Conservation (phyloP, 306 rosid genomes). For the Vigna trinervia region DNA sequence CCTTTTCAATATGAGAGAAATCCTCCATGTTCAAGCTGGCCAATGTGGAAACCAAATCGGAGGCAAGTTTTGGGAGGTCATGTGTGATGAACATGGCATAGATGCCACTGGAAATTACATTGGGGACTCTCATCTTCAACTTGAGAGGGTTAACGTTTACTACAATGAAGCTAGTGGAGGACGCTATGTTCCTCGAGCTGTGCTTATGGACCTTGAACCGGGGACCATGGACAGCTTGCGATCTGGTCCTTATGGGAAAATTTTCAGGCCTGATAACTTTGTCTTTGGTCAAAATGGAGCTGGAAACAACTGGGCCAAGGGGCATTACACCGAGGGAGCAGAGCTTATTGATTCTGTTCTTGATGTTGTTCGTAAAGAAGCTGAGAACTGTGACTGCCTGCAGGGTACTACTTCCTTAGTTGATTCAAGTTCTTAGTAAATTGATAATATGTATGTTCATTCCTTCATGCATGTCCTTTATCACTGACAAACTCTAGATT, state of each 20-base stretch:
- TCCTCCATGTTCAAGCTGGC: conserved; percentile 88
- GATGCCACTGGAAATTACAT: conserved; percentile 71
- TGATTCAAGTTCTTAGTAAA: background rate
- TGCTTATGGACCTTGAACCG: conserved; percentile 88
- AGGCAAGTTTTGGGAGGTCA: conserved; percentile 90
- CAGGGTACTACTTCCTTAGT: conserved; percentile 63
- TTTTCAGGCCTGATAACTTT: conserved; percentile 87
- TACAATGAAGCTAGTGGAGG: conserved; percentile 91
- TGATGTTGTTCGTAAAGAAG: conserved; percentile 92
- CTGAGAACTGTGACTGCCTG: conserved; percentile 90
- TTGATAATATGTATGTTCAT: background rate
- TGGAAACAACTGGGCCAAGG: conserved; percentile 95
- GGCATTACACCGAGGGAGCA: conserved; percentile 93
- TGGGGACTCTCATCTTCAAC: conserved; percentile 71
- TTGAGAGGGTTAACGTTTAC: conserved; percentile 88
- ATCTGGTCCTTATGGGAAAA: conserved; percentile 76
- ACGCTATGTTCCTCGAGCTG: conserved; percentile 86
- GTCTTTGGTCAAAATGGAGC: conserved; percentile 94
- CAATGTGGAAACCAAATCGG: conserved; percentile 96
- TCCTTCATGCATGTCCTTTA: background rate
- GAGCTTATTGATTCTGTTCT: conserved; percentile 89
- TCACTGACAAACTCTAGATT: background rate
- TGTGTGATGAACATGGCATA: conserved; percentile 90
- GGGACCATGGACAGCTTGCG: conserved; percentile 93
- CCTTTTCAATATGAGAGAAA: conserved; percentile 77